These are phyloP conservation scores for Aspergillus olivimuriae DNA, from an alignment of 495 filamentous ascomycete species.

Conservation along the genomic window DNA sequence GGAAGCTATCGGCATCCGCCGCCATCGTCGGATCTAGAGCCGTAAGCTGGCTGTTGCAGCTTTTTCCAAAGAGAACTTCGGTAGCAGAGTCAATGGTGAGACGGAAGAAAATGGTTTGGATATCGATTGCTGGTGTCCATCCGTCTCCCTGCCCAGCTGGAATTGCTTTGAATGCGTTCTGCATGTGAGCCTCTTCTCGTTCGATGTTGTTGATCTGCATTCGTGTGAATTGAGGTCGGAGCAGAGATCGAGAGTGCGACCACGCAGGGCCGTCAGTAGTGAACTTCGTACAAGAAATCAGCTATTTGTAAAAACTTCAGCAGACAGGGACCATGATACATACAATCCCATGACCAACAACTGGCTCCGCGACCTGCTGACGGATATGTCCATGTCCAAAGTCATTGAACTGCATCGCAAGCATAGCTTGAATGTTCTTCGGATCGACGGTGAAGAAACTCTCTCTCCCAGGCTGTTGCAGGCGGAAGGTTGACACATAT, in stretches of 20 bases:
- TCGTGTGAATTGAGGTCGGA: constrained; percentile 47
- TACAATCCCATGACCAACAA: constrained; percentile 40
- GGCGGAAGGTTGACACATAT: constrained; percentile 21
- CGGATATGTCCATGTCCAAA: constrained; percentile 33
- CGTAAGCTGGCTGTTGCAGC: constrained; percentile 29
- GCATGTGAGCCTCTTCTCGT: constrained; percentile 42
- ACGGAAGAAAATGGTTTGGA: constrained; percentile 52
- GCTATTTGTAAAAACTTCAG: not conserved
- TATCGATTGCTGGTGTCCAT: constrained; percentile 43
- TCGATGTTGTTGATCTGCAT: constrained; percentile 41
- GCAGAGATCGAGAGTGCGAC: constrained; percentile 46
- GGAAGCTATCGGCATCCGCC: constrained; percentile 17
- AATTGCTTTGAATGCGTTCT: constrained; percentile 32
- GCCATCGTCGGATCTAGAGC: constrained; percentile 17
- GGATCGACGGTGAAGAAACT: constrained; percentile 42
- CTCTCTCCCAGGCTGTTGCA: constrained; percentile 17
- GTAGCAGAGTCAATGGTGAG: constrained; percentile 61
- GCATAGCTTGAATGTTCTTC: constrained; percentile 44
- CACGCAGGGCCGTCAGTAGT: constrained; percentile 40
- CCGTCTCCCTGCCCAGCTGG: constrained; percentile 22
- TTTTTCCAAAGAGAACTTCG: constrained; percentile 60
- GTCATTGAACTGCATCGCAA: constrained; percentile 46
- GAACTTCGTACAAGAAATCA: constrained; percentile 20
- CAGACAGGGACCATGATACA: constrained; percentile 7
- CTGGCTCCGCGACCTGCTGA: constrained; percentile 22